A percentile compares a stretch with the other conserved stretches of the same genome.
phyloP scores from a whole-genome alignment of 768 basidiomycete species.

The Saitozyma podzolica region DNA sequence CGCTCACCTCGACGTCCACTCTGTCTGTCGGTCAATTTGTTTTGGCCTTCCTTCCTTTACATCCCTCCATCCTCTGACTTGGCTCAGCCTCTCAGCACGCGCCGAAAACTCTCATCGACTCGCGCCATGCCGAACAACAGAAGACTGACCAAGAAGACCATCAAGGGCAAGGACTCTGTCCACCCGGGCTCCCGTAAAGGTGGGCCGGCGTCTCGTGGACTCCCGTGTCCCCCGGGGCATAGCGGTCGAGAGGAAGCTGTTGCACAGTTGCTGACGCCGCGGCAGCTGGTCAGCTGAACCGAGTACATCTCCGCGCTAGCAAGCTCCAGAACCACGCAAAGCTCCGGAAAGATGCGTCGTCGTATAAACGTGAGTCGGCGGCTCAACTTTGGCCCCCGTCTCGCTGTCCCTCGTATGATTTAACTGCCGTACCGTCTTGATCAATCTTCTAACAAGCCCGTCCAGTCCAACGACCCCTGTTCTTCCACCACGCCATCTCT shows the following conservation, averaged over 20 bases:
- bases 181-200: conserved; percentile 53
- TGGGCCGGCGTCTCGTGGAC: conserved; percentile 7
- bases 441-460: background rate
- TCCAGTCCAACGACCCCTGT: conserved; percentile 49
- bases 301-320: conserved; percentile 47
- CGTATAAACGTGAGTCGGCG: conserved; percentile 29
- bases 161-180: conserved; percentile 52
- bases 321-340: conserved; percentile 46
- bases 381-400: background rate
- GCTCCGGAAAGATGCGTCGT: conserved; percentile 21
- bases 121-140: conserved; percentile 45
- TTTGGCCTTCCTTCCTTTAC: too few relatives aligned
- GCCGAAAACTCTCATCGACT: background rate
- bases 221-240: too few relatives aligned
- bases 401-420: background rate
- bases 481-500: conserved; percentile 49
- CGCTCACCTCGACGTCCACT: too few relatives aligned
- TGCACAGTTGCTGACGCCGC: background rate
- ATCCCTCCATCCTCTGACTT: too few relatives aligned
- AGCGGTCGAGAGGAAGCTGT: too few relatives aligned
- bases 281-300: conserved; percentile 49
- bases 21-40: too few relatives aligned
- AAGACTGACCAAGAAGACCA: conserved; percentile 48
- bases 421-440: background rate
- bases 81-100: too few relatives aligned